phyloP scores from a whole-genome alignment of 2,329 filamentous ascomycete genomes.

The Fusarium camptoceras region DNA sequence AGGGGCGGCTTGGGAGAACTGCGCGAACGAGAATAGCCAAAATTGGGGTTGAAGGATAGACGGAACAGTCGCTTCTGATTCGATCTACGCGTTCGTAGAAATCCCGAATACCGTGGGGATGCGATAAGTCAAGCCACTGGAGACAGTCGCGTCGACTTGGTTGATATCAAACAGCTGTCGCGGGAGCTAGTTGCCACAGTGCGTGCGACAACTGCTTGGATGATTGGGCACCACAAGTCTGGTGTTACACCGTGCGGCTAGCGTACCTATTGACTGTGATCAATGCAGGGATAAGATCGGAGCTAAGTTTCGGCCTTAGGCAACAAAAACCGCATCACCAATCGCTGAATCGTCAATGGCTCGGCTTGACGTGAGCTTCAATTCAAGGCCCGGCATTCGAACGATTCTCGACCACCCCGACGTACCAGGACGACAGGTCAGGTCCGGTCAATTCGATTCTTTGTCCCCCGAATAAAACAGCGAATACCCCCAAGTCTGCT shows the following conservation, averaged over 20 bases:
- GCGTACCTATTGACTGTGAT: conserved; percentile 4
- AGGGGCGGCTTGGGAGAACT: conserved; percentile 12
- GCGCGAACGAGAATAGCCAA: conserved; percentile 1
- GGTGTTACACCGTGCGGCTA: conserved; percentile 19
- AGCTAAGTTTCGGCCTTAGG: conserved; percentile 40
- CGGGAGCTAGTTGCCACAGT: conserved; percentile 47
- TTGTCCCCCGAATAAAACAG: conserved; percentile 10
- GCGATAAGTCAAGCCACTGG: conserved; percentile 24
- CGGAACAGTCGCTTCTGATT: not conserved
- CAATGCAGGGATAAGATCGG: conserved; percentile 36
- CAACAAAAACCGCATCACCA: conserved; percentile 42
- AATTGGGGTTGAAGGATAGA: not conserved
- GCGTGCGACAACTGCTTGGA: conserved; percentile 40
- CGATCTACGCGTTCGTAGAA: conserved; percentile 24
- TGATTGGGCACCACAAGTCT: not conserved
- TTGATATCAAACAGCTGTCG: conserved; percentile 42
- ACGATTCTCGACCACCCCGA: conserved; percentile 34
- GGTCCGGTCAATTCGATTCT: conserved; percentile 43
- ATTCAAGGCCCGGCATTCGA: conserved; percentile 43
- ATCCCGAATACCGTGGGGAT: conserved; percentile 12
- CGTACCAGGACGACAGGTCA: conserved; percentile 34
- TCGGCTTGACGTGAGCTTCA: conserved; percentile 45
- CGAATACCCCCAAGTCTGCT: conserved; percentile 46
- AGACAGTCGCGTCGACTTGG: conserved; percentile 44
- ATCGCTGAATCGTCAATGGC: conserved; percentile 47